Percentiles rank a stretch among this genome's conserved stretches.
These are phyloP conservation scores for Arthroderma sp. DNA, from an alignment of 2,329 filamentous ascomycete species.

Conservation along the genomic window DNA sequence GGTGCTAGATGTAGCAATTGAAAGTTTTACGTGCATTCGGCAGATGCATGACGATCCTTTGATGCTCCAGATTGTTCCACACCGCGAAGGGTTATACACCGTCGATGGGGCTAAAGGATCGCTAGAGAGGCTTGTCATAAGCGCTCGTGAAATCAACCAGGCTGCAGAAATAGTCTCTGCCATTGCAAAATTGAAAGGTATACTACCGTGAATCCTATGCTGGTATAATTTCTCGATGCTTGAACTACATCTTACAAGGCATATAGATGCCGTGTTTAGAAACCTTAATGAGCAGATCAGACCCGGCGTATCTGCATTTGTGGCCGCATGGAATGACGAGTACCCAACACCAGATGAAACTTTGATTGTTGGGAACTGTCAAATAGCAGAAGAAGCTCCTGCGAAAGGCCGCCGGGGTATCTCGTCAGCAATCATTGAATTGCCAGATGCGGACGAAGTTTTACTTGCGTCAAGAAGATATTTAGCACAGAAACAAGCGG, in stretches of 20 bases:
- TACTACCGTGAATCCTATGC: no score
- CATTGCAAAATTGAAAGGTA: not conserved
- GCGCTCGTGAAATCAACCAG: not conserved
- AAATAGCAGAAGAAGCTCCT: not conserved
- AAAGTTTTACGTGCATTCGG: no score
- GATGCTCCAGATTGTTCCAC: not conserved
- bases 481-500: not conserved
- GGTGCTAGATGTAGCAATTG: no score
- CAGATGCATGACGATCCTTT: no score
- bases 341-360: no score
- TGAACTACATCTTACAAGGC: no score
- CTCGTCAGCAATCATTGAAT: slow-evolving; percentile 3
- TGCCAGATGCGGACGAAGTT: slow-evolving; percentile 3
- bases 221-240: no score
- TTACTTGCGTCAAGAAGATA: not conserved
- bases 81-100: not conserved
- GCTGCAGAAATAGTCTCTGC: not conserved
- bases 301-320: no score
- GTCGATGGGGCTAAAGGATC: not conserved
- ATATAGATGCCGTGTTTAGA: no score
- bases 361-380: no score
- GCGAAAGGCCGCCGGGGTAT: not conserved
- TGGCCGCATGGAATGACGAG: no score
- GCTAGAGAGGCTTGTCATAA: not conserved
- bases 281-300: no score